Evolutionary conservation across 2,329 filamentous ascomycete species (phyloP), one percentile per base, ranked within the genome.

Genomic region (Pseudocercospora macadamiae): DNA sequence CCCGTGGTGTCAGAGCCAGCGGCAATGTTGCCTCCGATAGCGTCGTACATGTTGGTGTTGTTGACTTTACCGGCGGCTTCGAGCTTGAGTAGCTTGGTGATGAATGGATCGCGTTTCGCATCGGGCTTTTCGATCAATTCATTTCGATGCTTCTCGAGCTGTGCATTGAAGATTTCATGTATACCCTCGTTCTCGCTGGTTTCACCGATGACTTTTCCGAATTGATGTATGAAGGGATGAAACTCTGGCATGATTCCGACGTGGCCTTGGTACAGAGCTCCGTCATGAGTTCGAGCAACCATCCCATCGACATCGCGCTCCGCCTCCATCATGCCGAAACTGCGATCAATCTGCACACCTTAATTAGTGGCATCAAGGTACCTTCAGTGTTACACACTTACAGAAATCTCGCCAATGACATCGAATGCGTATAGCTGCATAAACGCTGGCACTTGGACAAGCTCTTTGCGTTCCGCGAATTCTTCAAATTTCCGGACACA

Each of bases 381-480:
- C n/a, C n/a, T n/a, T n/a, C n/a, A n/a, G n/a, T n/a, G n/a, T n/a
- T n/a, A n/a, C n/a, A n/a, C n/a, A n/a, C n/a, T n/a, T n/a, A n/a
- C n/a, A n/a, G 74, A 75, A 18, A 77, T 61, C 62, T 76, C 74
- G 28, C 75, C 75, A 21, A 77, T 78, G 32, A 79, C 73, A 51
- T 79, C 75, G 18, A 76, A 77, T 6, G 75, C 75, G 57, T 75
- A 39, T n/a, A 18, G 12, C 12, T 18, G 36, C 36, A 39, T 39
- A 18, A 39, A 39, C n/a, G n/a, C 19, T 3, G 36, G 36, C 7
- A 39, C 10, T 6, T 39, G 16, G 14, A 37, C 34, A 37, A 37
- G 34, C 19, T 37, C 34, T 37, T 19, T 6, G n/a, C 19, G 36
- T 9, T 39, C 19, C 2, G 36, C 36, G 36, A 19, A 39, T 1